phyloP scores from a whole-genome alignment of 2,329 filamentous ascomycete genomes.

The Periconia sp. region DNA sequence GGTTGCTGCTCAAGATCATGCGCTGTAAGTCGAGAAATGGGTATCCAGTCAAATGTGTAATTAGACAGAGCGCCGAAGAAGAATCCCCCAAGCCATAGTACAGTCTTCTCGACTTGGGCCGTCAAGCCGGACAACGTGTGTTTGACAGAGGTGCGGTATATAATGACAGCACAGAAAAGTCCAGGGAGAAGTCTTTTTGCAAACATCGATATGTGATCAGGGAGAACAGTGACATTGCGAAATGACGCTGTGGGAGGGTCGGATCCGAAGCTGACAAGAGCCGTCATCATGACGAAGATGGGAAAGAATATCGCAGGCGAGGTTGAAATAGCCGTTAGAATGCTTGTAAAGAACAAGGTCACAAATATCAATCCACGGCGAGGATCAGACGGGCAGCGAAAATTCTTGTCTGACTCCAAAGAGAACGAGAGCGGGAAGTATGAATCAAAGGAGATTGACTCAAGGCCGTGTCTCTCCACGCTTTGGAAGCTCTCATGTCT shows the following conservation, averaged over 20 bases:
- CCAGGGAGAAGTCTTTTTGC: conserved; percentile 84
- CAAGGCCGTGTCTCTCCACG: conserved; percentile 72
- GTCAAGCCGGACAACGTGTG: conserved; percentile 74
- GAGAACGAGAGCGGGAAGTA: conserved; percentile 87
- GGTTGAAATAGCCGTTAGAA: conserved; percentile 79
- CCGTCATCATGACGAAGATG: conserved; percentile 80
- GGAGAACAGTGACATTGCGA: conserved; percentile 52
- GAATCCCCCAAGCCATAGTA: conserved; percentile 86
- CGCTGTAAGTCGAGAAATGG: conserved; percentile 83
- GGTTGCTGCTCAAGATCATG: conserved; percentile 90
- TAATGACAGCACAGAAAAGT: conserved; percentile 81
- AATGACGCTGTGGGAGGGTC: conserved; percentile 75
- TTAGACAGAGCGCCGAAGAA: conserved; percentile 93
- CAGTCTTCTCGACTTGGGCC: conserved; percentile 84
- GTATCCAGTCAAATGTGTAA: conserved; percentile 92
- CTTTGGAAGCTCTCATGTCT: conserved; percentile 66
- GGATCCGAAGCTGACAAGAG: conserved; percentile 85
- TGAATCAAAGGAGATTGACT: conserved; percentile 79
- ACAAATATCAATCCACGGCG: conserved; percentile 81
- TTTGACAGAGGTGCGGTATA: conserved; percentile 82
- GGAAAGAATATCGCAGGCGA: conserved; percentile 81
- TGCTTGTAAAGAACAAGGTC: conserved; percentile 74
- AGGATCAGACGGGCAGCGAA: conserved; percentile 70
- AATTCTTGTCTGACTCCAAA: conserved; percentile 70
- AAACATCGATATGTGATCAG: conserved; percentile 61